Evolutionary conservation across 331 rosid genomes (phyloP), one percentile per base, ranked within the genome.

Genomic region (Malus hybrid): DNA sequence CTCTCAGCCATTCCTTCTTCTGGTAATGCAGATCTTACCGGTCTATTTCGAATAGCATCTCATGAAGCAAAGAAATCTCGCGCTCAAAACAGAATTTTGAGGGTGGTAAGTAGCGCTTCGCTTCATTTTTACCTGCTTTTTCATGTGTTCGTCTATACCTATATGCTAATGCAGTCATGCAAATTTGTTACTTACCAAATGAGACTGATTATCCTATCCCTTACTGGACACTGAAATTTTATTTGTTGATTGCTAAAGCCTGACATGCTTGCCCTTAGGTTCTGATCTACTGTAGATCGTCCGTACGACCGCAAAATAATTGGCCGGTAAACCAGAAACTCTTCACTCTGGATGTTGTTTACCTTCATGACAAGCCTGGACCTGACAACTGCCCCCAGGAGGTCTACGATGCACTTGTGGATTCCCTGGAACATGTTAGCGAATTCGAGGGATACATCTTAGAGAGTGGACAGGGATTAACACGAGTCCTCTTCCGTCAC

Each of bases 311-410:
- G 1, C 87, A 84, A 33, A 91, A 95, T 78, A 93, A 92, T 46
- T 95, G 93, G 93, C 89, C 96, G 3, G 79, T 82, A 73, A 90
- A 85, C 81, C 95, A 88, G 83, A 94, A 86, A 84, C 67, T 82
- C 34, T 94, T 90, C 86, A 92, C 97, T 32, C 77, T 95, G 71
- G 99, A 95, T 88, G 97, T 95, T 53, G 76, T 92, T 73, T 95
- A 95, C 86, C 97, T 95, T 76, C 99, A 92, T 34, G 99, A 90
- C 84, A 94, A 94, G 82, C 99, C 99, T 33, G 91, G 92, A 66
- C 97, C 96, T 2, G 97, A 94, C 48, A 95, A 95, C 85, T 92
- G 97, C 79, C 99, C 97, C 55, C 97, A 92, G 89, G 88, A 82
- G 77, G 91, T 94, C 16, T 92, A 92, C 32, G 99, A 94, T 77